Evolutionary conservation across 2,329 filamentous ascomycete species (phyloP).

Genomic region (Alternaria consortialis): DNA sequence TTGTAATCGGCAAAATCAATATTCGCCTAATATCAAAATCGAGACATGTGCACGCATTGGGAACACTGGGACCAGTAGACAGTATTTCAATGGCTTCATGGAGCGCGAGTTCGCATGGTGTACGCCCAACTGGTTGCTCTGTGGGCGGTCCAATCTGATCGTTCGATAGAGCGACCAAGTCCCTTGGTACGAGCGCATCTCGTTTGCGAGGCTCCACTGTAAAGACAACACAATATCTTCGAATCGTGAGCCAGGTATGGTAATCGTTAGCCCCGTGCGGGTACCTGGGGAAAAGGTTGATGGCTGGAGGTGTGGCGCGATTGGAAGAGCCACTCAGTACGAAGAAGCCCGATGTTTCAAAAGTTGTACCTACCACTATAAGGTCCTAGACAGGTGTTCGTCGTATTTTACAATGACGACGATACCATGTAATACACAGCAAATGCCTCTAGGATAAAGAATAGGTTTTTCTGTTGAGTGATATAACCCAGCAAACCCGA

Average conservation of each 20-base stretch:
- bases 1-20: neutral
- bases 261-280: neutral
- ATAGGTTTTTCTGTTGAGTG: constrained; percentile 1
- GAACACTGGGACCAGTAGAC: neutral
- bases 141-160: neutral
- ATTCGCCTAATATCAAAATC: neutral
- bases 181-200: neutral
- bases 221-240: neutral
- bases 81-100: neutral
- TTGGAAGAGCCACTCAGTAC: neutral
- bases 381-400: neutral
- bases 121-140: neutral
- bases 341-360: neutral
- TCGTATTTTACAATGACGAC: neutral
- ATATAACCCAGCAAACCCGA: neutral
- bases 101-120: neutral
- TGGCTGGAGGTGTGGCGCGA: neutral
- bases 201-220: neutral
- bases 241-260: neutral
- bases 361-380: neutral
- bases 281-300: neutral
- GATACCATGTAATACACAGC: neutral
- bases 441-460: neutral
- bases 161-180: neutral
- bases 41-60: neutral